A percentile compares a stretch with the other conserved stretches of the same genome.
These are phyloP conservation scores for Podaxis rugospora DNA, from an alignment of 768 basidiomycete species.

Conservation along the genomic window DNA sequence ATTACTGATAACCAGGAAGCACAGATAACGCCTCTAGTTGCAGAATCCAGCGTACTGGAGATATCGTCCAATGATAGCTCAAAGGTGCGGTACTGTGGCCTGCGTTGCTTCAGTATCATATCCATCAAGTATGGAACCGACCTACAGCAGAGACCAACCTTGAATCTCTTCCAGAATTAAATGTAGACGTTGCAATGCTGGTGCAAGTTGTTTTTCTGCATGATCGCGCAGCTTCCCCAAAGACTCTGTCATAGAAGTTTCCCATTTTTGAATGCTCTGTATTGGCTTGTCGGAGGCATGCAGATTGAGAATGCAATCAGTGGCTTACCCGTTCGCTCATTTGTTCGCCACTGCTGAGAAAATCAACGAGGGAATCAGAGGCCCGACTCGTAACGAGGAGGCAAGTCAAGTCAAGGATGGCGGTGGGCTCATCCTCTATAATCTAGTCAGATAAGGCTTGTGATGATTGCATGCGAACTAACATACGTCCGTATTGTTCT, in stretches of 20 bases:
- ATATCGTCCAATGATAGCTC: slow-evolving; percentile 49
- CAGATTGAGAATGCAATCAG: slow-evolving; percentile 9
- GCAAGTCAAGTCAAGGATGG: slow-evolving; percentile 66
- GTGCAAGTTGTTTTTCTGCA: slow-evolving; percentile 63
- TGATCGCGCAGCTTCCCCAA: slow-evolving; percentile 70
- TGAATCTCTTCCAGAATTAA: slow-evolving; percentile 73
- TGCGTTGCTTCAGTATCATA: slow-evolving; percentile 5
- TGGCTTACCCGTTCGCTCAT: slow-evolving; percentile 72
- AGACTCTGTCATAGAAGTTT: slow-evolving; percentile 65
- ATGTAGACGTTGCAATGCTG: slow-evolving; percentile 73
- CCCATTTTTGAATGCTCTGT: slow-evolving; percentile 83
- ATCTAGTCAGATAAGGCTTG: slow-evolving; percentile 13
- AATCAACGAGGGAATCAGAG: slow-evolving; percentile 70
- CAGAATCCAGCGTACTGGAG: slow-evolving; percentile 45
- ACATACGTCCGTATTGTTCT: slow-evolving; percentile 64
- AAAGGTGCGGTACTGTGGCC: slow-evolving; percentile 50
- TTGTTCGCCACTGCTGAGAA: slow-evolving; percentile 72
- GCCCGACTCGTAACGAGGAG: slow-evolving; percentile 67
- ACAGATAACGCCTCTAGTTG: slow-evolving; percentile 55
- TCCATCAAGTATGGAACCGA: slow-evolving; percentile 7
- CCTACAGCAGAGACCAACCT: slow-evolving; percentile 74
- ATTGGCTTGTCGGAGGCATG: slow-evolving; percentile 18
- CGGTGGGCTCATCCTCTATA: slow-evolving; percentile 55
- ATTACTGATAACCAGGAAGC: slow-evolving; percentile 65
- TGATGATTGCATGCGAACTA: slow-evolving; percentile 1